A percentile compares a stretch with the other conserved stretches of the same genome.
Evolutionary conservation across 2,329 filamentous ascomycete genomes (phyloP).

Genomic region (Sclerotinia subarctica): DNA sequence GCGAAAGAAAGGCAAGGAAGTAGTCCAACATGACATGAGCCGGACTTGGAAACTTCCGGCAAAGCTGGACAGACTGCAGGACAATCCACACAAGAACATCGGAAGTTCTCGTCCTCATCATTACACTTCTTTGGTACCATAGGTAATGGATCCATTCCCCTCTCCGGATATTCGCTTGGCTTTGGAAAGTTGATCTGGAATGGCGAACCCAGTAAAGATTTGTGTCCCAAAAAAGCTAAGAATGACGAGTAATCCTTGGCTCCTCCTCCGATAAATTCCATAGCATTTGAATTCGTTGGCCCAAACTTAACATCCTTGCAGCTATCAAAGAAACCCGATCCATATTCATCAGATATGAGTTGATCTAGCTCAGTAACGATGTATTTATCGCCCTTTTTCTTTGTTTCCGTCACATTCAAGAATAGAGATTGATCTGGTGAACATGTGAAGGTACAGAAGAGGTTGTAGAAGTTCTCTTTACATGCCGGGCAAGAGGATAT

Average conservation of each 20-base stretch:
- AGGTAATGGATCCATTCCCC: conserved; percentile 67
- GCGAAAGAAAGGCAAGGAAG: conserved; percentile 94
- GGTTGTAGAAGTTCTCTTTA: conserved; percentile 97
- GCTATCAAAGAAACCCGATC: conserved; percentile 86
- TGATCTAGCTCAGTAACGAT: conserved; percentile 91
- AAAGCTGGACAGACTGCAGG: conserved; percentile 79
- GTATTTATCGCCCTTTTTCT: conserved; percentile 49
- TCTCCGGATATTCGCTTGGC: conserved; percentile 55
- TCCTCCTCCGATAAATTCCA: conserved; percentile 93
- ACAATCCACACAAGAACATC: conserved; percentile 93
- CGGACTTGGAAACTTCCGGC: conserved; percentile 66
- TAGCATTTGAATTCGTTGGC: conserved; percentile 86
- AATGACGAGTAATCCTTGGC: conserved; percentile 86
- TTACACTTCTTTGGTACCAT: conserved; percentile 84
- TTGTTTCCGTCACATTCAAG: conserved; percentile 80
- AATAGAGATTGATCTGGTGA: conserved; percentile 96
- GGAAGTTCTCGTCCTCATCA: conserved; percentile 77
- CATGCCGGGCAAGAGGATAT: conserved; percentile 94
- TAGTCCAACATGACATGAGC: conserved; percentile 76
- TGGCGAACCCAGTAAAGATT: conserved; percentile 78
- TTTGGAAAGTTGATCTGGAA: conserved; percentile 95
- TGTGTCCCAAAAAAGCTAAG: conserved; percentile 87
- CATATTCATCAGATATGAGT: conserved; percentile 79
- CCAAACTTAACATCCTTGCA: conserved; percentile 99
- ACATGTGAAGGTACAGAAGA: conserved; percentile 97